Base-by-base conservation (phyloP, 192 early-diverging fungal genomes). In the Coemansia pectinata region DNA sequence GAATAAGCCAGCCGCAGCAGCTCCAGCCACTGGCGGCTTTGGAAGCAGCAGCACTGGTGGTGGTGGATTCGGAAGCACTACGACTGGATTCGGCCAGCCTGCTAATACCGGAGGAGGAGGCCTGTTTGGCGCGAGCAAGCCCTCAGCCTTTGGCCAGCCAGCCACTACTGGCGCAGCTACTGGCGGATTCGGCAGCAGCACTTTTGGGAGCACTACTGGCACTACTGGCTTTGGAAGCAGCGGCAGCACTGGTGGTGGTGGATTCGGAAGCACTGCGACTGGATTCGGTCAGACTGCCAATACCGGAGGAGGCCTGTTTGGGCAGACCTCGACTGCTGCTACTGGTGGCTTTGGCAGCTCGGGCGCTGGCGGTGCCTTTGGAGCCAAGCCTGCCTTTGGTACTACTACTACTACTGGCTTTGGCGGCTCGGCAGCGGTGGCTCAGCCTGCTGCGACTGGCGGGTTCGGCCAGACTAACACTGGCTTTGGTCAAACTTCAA, bases 121-220 rank as follows among this genome's bases (percentile, higher is more conserved):
- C 58, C 69, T 52, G 27, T 78, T 86, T 70, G 88, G 88, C 47
- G 78, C 67, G 2, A 42, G 45, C 73, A 15, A 39, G 69, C 42
- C 57, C 50, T 59, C 59, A 1, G 86, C 81, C 12, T 88, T 88
- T 67, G 83, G 83, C 48, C 50, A 63, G 58, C 25, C 80, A 6
- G 44, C 75, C 17, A 59, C 45, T 7, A 59, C 45, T 7, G 45
- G 17, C 45, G 5, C 74, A 23, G 53, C 31, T 3, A 57, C 52
- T 27, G 52, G 52, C 40, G 71, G 65, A 8, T 84, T 84, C 59
- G 79, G 72, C 9, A 66, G 72, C 9, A 66, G 69, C 34, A 65
- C 58, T 53, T 23, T 53, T 14, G 31, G 31, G 1, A 44, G 53
- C 14, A 31, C 41, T 7, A 61, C 60, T 7, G 40, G 66, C 23